These are phyloP conservation scores for Candida ulmi DNA, from an alignment of 805 yeast genomes.

Conservation along the genomic window DNA sequence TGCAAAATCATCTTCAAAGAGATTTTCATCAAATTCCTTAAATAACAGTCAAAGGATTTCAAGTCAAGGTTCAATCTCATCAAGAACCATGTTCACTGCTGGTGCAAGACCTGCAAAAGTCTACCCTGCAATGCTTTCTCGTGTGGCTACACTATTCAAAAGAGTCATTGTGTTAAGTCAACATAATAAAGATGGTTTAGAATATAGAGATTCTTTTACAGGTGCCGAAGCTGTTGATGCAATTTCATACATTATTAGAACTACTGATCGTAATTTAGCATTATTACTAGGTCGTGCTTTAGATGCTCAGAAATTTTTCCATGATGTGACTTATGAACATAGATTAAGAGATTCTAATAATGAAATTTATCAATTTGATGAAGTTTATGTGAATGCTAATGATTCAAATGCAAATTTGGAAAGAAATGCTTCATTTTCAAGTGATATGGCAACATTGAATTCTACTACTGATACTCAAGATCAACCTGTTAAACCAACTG, in stretches of 20 bases:
- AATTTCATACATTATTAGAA: slow-evolving; percentile 78
- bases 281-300: slow-evolving; percentile 82
- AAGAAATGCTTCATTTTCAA: slow-evolving; percentile 16
- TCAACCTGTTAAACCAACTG: slow-evolving; percentile 5
- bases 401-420: slow-evolving; percentile 26
- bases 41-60: slow-evolving; percentile 18
- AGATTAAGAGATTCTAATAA: slow-evolving; percentile 79
- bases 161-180: slow-evolving; percentile 67
- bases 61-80: slow-evolving; percentile 17
- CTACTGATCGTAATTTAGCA: slow-evolving; percentile 89
- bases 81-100: slow-evolving; percentile 43
- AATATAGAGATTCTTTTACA: slow-evolving; percentile 88
- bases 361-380: slow-evolving; percentile 84
- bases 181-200: slow-evolving; percentile 83
- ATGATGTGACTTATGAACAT: slow-evolving; percentile 94
- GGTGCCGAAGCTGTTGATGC: slow-evolving; percentile 92
- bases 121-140: slow-evolving; percentile 84
- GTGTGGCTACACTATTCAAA: slow-evolving; percentile 75
- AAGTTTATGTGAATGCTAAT: slow-evolving; percentile 38
- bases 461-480: not conserved
- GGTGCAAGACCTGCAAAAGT: slow-evolving; percentile 53
- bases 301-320: slow-evolving; percentile 91
- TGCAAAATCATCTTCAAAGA: slow-evolving; percentile 20
- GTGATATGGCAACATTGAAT: slow-evolving; percentile 15
- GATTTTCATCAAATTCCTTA: slow-evolving; percentile 20